Base-by-base conservation (phyloP, 2,329 filamentous ascomycete species). In the Talaromyces verruculosus region DNA sequence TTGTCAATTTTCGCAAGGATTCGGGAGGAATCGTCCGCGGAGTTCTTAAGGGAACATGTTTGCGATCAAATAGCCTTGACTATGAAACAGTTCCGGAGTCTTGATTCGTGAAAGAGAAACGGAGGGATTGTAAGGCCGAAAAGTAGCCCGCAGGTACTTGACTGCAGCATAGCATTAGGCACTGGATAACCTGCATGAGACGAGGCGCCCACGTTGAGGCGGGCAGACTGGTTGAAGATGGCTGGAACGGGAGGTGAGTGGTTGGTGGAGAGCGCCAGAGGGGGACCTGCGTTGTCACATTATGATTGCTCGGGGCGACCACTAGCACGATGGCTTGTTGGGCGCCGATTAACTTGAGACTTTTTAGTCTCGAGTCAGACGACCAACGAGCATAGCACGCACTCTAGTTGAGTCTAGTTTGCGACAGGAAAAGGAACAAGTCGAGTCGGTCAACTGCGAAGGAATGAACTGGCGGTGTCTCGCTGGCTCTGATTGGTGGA, bases 231-330 rank as follows among this genome's bases (percentile, higher is more conserved):
- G 17, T 15, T 51, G 43, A 58, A 47, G 55, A 63, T 59, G 59
- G 47, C 35, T 30, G 59, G 60, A 1, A 1, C 22, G 19, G 51
- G 28, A 49, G 49, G 35, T 49, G 51, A 57, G 51, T 39, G 60
- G 62, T 49, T 60, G 65, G 67, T 65, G 66, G 67, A 64, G 67
- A 61, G 37, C 33, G 33, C 55, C 47, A 58, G 37, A 33, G n/a
- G 53, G 61, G 61, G 49, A 65, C 65, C 62, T 72, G 68, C 66
- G 70, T 70, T 72, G 71, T 69, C 69, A 67, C 63, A 45, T 43
- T 66, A 43, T 73, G 70, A 72, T 71, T 72, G 71, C 65, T 53
- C 28, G 61, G 61, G 47, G 41, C 65, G 61, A 60, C 59, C 49
- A 58, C 51, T 30, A 28, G 25, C 17, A 22, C 25, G 59, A 45